These are phyloP conservation scores for Flaveria brownii DNA, from an alignment of 129 eudicot genomes.

Conservation along the genomic window DNA sequence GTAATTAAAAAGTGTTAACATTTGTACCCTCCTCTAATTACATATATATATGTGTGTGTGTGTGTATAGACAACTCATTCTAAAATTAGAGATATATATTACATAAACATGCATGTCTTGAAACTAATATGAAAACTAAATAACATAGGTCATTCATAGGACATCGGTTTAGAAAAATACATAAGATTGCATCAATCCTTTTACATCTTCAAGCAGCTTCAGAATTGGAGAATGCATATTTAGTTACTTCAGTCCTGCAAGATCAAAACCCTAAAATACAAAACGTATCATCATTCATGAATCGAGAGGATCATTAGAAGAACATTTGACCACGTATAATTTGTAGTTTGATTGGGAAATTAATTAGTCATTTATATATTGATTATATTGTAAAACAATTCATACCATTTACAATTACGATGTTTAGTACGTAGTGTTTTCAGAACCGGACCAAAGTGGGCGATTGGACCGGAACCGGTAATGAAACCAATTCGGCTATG, in stretches of 20 bases:
- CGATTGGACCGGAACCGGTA: too few species aligned
- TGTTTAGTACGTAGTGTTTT: too few species aligned
- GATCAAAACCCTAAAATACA: slow-evolving; percentile 33
- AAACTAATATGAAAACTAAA: slow-evolving; percentile 10
- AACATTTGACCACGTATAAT: too few species aligned
- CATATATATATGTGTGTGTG: too few species aligned
- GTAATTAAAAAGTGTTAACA: too few species aligned
- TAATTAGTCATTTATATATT: too few species aligned
- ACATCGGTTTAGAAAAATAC: slow-evolving; percentile 11
- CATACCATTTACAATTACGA: too few species aligned
- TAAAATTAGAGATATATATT: slow-evolving; percentile 13
- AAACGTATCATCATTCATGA: neutral
- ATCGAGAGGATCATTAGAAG: neutral
- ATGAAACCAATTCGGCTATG: too few species aligned
- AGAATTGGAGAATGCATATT: neutral
- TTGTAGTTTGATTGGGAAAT: too few species aligned
- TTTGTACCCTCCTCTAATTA: too few species aligned
- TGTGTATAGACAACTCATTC: neutral
- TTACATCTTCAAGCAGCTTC: neutral
- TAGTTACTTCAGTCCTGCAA: slow-evolving; percentile 38
- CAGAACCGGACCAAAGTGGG: too few species aligned
- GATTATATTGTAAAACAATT: too few species aligned
- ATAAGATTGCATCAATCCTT: neutral
- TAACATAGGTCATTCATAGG: slow-evolving; percentile 23
- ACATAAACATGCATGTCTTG: slow-evolving; percentile 26